Percentiles rank a stretch among this genome's conserved stretches.
phyloP scores from a whole-genome alignment of 2,329 filamentous ascomycete genomes.

The Incumbomyces delicatus region DNA sequence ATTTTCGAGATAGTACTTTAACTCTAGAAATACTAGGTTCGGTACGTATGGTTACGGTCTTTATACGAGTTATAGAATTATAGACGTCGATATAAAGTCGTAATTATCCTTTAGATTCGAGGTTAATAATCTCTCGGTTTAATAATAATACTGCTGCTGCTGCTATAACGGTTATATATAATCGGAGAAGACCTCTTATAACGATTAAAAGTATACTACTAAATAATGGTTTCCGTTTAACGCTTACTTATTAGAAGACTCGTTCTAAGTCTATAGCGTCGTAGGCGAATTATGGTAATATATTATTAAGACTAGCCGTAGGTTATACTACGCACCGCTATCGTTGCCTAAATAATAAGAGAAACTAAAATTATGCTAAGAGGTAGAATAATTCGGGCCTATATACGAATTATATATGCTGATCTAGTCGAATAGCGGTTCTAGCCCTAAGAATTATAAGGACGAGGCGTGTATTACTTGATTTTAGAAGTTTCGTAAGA shows the following conservation, averaged over 20 bases:
- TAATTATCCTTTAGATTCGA: slow-evolving; percentile 57
- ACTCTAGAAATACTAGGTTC: slow-evolving; percentile 62
- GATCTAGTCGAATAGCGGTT: slow-evolving; percentile 30
- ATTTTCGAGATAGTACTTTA: slow-evolving; percentile 68
- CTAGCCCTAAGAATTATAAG: slow-evolving; percentile 34
- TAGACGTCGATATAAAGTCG: slow-evolving; percentile 67
- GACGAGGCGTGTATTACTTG: slow-evolving; percentile 32
- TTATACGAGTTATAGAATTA: slow-evolving; percentile 39
- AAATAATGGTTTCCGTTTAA: slow-evolving; percentile 41
- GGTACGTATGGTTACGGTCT: slow-evolving; percentile 30
- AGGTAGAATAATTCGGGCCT: slow-evolving; percentile 34
- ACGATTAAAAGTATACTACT: slow-evolving; percentile 28
- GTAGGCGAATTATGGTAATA: slow-evolving; percentile 49
- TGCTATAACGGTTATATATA: slow-evolving; percentile 50
- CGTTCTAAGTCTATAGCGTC: slow-evolving; percentile 44
- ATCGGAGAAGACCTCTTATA: slow-evolving; percentile 58
- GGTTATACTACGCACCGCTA: slow-evolving; percentile 41
- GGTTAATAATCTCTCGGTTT: slow-evolving; percentile 48
- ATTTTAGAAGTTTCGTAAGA: slow-evolving; percentile 19
- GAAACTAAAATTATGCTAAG: slow-evolving; percentile 28
- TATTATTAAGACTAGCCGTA: slow-evolving; percentile 50
- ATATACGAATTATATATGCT: slow-evolving; percentile 32
- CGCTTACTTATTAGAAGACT: not conserved
- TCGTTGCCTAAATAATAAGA: slow-evolving; percentile 34
- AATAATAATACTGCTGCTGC: slow-evolving; percentile 63